Evolutionary conservation across 2,329 filamentous ascomycete genomes (phyloP).

Genomic region (Hortaea sp.): DNA sequence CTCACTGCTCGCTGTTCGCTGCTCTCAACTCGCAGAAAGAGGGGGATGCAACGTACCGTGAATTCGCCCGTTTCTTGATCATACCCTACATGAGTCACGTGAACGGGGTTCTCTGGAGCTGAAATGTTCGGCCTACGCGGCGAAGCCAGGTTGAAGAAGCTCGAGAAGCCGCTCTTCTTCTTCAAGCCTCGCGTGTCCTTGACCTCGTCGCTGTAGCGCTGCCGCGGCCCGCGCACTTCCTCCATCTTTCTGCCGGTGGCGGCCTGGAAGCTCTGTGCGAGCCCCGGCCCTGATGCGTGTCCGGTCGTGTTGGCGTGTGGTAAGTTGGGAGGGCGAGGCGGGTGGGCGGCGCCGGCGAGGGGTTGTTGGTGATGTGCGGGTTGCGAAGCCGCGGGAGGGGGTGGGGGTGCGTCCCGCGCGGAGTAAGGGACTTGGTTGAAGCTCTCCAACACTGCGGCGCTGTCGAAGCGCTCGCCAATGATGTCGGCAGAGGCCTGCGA

Average conservation of each 20-base stretch:
- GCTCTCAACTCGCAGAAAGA: too few species aligned
- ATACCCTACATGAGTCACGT: slow-evolving; percentile 95
- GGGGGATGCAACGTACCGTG: slow-evolving; percentile 53
- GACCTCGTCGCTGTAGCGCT: slow-evolving; percentile 71
- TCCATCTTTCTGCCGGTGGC: slow-evolving; percentile 36
- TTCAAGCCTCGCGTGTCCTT: slow-evolving; percentile 53
- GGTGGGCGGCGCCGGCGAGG: background rate
- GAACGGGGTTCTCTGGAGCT: slow-evolving; percentile 93
- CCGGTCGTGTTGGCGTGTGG: slow-evolving; percentile 6
- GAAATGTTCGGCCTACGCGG: slow-evolving; percentile 90
- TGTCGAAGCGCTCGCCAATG: slow-evolving; percentile 32
- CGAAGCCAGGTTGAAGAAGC: slow-evolving; percentile 74
- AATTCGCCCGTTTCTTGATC: slow-evolving; percentile 95
- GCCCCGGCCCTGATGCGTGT: slow-evolving; percentile 20
- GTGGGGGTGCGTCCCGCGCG: slow-evolving; percentile 1
- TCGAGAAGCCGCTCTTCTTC: slow-evolving; percentile 83
- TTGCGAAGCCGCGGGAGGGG: background rate
- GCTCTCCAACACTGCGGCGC: slow-evolving; percentile 26
- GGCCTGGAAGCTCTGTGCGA: slow-evolving; percentile 32
- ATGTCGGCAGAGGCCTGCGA: slow-evolving; percentile 25
- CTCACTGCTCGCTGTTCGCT: too few species aligned
- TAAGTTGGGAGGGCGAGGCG: slow-evolving; percentile 1
- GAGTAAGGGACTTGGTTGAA: slow-evolving; percentile 25
- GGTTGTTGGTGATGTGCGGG: background rate
- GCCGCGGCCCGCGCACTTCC: slow-evolving; percentile 46